phyloP scores from a whole-genome alignment of 257 asterid genomes.

The Asclepias syriaca region DNA sequence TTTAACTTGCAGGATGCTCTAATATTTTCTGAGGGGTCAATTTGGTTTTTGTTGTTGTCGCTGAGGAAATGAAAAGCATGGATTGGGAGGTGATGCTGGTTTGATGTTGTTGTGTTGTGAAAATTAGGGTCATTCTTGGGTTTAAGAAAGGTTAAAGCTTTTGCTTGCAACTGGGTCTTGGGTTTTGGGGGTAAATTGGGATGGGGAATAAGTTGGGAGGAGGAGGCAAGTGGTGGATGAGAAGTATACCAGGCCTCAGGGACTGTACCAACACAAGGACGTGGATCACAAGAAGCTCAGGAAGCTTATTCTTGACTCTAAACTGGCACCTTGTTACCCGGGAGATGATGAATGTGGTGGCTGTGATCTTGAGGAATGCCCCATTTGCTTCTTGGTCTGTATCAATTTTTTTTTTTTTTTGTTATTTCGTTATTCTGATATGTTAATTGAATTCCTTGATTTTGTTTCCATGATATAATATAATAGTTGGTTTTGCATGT shows the following conservation, averaged over 20 bases:
- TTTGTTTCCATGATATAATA: not conserved
- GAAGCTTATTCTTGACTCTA: slow-evolving; percentile 87
- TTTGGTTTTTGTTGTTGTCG: slow-evolving; percentile 5
- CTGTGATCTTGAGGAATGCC: slow-evolving; percentile 90
- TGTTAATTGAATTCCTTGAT: not conserved
- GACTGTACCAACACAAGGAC: slow-evolving; percentile 91
- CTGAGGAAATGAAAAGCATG: not conserved
- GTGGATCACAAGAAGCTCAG: slow-evolving; percentile 97
- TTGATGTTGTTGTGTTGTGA: slow-evolving; percentile 17
- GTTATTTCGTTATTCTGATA: not conserved
- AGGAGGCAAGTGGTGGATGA: slow-evolving; percentile 95
- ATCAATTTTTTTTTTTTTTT: not conserved
- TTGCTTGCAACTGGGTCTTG: slow-evolving; percentile 13
- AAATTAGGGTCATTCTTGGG: slow-evolving; percentile 9
- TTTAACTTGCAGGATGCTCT: slow-evolving; percentile 6
- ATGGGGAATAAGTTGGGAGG: slow-evolving; percentile 98
- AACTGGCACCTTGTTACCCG: slow-evolving; percentile 97
- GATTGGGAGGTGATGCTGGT: not conserved
- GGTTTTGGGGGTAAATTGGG: slow-evolving; percentile 14
- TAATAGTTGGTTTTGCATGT: not conserved
- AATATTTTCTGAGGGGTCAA: slow-evolving; percentile 9
- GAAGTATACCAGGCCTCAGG: slow-evolving; percentile 99
- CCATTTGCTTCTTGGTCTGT: slow-evolving; percentile 98
- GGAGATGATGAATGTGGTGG: slow-evolving; percentile 81
- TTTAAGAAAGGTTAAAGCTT: slow-evolving; percentile 19